Evolutionary conservation across 768 basidiomycete genomes (phyloP).

Genomic region (Cytidiella melzeri): DNA sequence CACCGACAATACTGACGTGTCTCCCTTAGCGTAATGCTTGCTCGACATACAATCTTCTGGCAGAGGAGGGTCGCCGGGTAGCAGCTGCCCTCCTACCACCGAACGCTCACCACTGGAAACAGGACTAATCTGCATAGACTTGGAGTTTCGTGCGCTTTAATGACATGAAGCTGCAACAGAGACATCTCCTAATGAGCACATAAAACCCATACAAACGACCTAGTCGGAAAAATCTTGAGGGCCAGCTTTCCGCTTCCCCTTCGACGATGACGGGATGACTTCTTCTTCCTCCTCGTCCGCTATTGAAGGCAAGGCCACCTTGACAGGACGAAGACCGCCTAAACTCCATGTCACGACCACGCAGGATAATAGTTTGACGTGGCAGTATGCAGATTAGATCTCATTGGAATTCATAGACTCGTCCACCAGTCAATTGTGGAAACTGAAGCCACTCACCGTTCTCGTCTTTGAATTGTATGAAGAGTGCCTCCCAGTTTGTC

Average conservation of each 20-base stretch:
- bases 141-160: too few relatives aligned
- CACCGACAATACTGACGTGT: too few relatives aligned
- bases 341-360: conserved; percentile 1
- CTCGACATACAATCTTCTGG: conserved; percentile 89
- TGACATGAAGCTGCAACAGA: too few relatives aligned
- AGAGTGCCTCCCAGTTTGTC: conserved; percentile 61
- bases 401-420: background rate
- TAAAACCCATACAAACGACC: too few relatives aligned
- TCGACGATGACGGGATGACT: conserved; percentile 34
- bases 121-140: too few relatives aligned
- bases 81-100: conserved; percentile 85
- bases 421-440: background rate
- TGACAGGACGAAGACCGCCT: conserved; percentile 59
- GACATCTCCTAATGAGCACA: too few relatives aligned
- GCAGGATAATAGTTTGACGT: background rate
- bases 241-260: conserved; percentile 61
- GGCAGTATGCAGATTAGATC: background rate
- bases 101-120: conserved; percentile 43
- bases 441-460: conserved; percentile 42
- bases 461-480: conserved; percentile 58
- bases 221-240: background rate
- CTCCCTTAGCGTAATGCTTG: conserved; percentile 78
- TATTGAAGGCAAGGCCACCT: conserved; percentile 48
- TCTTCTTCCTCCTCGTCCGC: conserved; percentile 56
- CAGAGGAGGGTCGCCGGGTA: conserved; percentile 90